phyloP scores from a whole-genome alignment of 805 yeast genomes.

The Priceomyces carsonii region DNA sequence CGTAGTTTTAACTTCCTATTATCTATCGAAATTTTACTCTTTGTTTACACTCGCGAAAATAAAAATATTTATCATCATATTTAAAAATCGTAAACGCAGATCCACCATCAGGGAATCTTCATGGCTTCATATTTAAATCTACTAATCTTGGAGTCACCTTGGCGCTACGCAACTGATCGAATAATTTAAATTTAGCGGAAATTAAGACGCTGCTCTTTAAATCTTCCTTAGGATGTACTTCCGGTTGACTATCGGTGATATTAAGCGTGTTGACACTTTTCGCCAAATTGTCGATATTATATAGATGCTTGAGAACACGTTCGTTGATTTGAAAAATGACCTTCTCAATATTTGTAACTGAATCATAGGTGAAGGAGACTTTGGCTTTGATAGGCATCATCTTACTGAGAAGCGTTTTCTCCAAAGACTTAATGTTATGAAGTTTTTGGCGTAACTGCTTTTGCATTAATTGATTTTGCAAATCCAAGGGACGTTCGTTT shows the following conservation, averaged over 20 bases:
- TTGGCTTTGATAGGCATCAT: slow-evolving; percentile 37
- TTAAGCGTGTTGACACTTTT: slow-evolving; percentile 5
- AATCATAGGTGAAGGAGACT: slow-evolving; percentile 14
- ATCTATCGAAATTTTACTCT: not conserved
- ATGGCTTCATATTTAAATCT: too few relatives aligned
- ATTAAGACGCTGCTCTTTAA: not conserved
- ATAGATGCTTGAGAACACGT: slow-evolving; percentile 14
- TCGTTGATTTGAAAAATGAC: slow-evolving; percentile 29
- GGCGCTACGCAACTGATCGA: not conserved
- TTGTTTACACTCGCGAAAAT: slow-evolving; percentile 3
- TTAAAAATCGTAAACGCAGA: too few relatives aligned
- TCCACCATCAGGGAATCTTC: too few relatives aligned
- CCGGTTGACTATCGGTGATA: not conserved
- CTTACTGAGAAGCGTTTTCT: slow-evolving; percentile 21
- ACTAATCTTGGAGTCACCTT: not conserved
- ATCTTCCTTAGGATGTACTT: not conserved
- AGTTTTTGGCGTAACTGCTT: slow-evolving; percentile 27
- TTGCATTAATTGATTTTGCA: slow-evolving; percentile 25
- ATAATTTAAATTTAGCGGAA: not conserved
- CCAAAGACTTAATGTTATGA: slow-evolving; percentile 19
- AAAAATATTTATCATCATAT: too few relatives aligned
- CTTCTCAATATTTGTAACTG: slow-evolving; percentile 26
- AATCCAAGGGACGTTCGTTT: slow-evolving; percentile 31
- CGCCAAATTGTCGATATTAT: slow-evolving; percentile 13
- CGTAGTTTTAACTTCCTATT: not conserved